These are phyloP conservation scores for Candida arabinofermentans DNA, from an alignment of 805 yeast genomes.

Conservation along the genomic window DNA sequence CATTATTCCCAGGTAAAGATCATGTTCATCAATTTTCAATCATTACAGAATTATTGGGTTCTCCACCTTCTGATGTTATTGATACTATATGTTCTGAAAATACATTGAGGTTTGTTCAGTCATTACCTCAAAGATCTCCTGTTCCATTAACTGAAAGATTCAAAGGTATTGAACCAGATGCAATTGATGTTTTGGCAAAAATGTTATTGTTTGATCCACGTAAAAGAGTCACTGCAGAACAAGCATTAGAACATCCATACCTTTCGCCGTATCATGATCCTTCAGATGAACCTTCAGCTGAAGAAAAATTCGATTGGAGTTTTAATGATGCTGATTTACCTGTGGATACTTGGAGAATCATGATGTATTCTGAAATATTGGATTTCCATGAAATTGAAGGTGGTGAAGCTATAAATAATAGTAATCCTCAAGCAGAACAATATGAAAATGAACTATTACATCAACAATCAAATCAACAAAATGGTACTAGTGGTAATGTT, in stretches of 20 bases:
- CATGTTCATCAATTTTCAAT: constrained; percentile 98
- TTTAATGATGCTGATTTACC: constrained; percentile 97
- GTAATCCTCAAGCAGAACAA: constrained; percentile 16
- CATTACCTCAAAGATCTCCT: constrained; percentile 91
- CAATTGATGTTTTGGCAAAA: constrained; percentile 80
- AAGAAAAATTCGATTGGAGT: constrained; percentile 93
- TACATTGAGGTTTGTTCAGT: constrained; percentile 88
- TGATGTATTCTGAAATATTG: constrained; percentile 97
- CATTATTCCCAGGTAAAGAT: constrained; percentile 96
- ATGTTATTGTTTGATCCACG: constrained; percentile 96
- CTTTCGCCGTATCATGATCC: constrained; percentile 96
- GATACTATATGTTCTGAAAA: constrained; percentile 95
- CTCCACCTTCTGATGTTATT: constrained; percentile 94
- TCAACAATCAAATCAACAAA: constrained; percentile 19
- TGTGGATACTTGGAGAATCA: constrained; percentile 96
- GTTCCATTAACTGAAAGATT: constrained; percentile 81
- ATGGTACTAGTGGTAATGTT: not conserved
- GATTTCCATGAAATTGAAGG: constrained; percentile 91
- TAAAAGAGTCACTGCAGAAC: constrained; percentile 88
- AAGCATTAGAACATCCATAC: constrained; percentile 86
- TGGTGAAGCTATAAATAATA: constrained; percentile 18
- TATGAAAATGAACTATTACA: constrained; percentile 22
- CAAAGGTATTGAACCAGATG: constrained; percentile 74
- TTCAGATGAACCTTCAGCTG: constrained; percentile 93
- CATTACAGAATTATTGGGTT: constrained; percentile 87